Conservation (phyloP, 176 grass and related monocot genomes). For the Zea luxurians region DNA sequence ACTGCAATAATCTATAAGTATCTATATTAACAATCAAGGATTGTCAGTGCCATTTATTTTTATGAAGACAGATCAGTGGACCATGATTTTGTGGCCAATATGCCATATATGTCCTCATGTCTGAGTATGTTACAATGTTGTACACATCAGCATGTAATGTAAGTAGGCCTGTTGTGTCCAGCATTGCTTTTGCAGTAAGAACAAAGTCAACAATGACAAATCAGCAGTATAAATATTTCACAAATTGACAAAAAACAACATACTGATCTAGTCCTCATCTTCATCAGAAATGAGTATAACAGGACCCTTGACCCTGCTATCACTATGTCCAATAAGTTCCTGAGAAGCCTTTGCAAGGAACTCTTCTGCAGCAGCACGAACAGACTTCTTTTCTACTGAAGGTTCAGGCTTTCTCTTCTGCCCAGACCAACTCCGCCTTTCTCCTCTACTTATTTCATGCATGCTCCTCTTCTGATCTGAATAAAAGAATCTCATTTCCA, state of each 20-base stretch:
- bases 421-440: constrained; percentile 47
- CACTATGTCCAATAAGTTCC: constrained; percentile 60
- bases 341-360: constrained; percentile 84
- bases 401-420: constrained; percentile 73
- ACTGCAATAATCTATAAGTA: not conserved
- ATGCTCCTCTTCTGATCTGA: constrained; percentile 83
- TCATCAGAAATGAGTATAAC: constrained; percentile 55
- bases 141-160: not conserved
- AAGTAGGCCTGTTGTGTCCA: not conserved
- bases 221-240: constrained; percentile 33
- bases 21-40: not conserved
- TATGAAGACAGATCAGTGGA: not conserved
- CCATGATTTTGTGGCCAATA: not conserved
- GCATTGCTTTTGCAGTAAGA: constrained; percentile 1
- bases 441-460: constrained; percentile 72
- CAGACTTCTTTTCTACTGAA: constrained; percentile 52
- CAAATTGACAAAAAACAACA: constrained; percentile 25
- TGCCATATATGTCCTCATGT: not conserved
- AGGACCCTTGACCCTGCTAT: constrained; percentile 67
- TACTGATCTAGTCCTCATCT: constrained; percentile 56
- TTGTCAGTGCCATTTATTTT: not conserved
- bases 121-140: constrained; percentile 15
- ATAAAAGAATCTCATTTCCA: constrained; percentile 36
- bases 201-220: constrained; percentile 1
- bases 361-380: constrained; percentile 71